phyloP scores from a whole-genome alignment of 805 yeast species.

The Kluyveromyces siamensis region DNA sequence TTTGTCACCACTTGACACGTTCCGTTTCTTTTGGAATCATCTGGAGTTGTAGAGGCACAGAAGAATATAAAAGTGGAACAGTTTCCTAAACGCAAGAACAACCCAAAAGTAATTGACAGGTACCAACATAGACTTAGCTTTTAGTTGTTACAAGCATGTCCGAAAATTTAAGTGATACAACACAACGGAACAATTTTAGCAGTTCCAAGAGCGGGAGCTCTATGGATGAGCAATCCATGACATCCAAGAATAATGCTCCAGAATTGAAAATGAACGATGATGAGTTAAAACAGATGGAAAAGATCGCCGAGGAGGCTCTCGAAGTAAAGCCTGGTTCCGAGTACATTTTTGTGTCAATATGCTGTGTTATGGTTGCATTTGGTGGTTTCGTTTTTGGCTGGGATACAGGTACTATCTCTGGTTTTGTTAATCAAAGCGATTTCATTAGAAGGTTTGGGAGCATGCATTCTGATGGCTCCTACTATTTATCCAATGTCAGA shows the following conservation, averaged over 20 bases:
- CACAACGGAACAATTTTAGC: not conserved
- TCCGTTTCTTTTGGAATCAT: not conserved
- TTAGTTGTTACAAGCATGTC: no score
- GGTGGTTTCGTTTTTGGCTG: slow-evolving; percentile 58
- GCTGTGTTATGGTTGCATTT: slow-evolving; percentile 22
- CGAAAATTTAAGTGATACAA: not conserved
- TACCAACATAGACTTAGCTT: no score
- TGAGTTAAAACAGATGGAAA: slow-evolving; percentile 12
- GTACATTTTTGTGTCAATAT: slow-evolving; percentile 13
- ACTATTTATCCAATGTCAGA: slow-evolving; percentile 42
- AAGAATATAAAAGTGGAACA: not conserved
- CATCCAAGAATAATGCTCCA: slow-evolving; percentile 12
- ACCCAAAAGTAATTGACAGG: no score
- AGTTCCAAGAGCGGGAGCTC: slow-evolving; percentile 2
- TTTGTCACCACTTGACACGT: not conserved
- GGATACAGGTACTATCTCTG: slow-evolving; percentile 75
- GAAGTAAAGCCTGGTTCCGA: slow-evolving; percentile 12
- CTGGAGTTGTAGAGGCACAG: not conserved
- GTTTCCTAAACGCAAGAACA: not conserved
- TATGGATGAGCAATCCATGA: slow-evolving; percentile 8
- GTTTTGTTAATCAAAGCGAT: slow-evolving; percentile 52
- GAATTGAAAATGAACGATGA: slow-evolving; percentile 13
- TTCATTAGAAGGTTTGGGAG: slow-evolving; percentile 51
- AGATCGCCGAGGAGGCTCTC: slow-evolving; percentile 13
- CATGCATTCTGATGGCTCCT: slow-evolving; percentile 32